Percentiles rank a stretch among this genome's conserved stretches.
These are phyloP conservation scores for Pichia membranifaciens DNA, from an alignment of 805 yeast species.

Conservation along the genomic window DNA sequence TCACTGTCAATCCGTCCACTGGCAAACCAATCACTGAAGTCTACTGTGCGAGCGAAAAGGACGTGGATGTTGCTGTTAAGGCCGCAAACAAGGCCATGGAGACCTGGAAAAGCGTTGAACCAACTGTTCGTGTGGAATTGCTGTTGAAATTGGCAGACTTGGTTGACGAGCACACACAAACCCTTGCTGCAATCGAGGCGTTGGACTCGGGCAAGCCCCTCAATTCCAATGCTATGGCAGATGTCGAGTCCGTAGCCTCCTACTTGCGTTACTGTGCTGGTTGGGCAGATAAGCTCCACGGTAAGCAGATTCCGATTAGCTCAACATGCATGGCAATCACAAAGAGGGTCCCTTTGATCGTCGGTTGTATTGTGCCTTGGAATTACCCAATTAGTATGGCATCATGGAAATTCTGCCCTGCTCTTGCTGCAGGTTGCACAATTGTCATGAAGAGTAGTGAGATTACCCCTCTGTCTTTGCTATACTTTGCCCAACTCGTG, in stretches of 20 bases:
- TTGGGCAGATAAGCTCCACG: slow-evolving; percentile 54
- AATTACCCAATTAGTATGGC: slow-evolving; percentile 68
- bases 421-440: slow-evolving; percentile 73
- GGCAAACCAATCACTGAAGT: slow-evolving; percentile 42
- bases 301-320: slow-evolving; percentile 33
- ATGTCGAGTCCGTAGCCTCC: slow-evolving; percentile 40
- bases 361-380: slow-evolving; percentile 70
- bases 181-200: slow-evolving; percentile 47
- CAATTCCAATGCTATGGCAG: slow-evolving; percentile 42
- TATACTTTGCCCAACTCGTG: slow-evolving; percentile 53
- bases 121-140: slow-evolving; percentile 35
- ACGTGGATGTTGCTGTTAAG: slow-evolving; percentile 45
- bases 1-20: slow-evolving; percentile 45
- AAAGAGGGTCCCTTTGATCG: slow-evolving; percentile 59
- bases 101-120: slow-evolving; percentile 42
- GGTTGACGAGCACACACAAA: slow-evolving; percentile 42
- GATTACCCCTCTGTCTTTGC: slow-evolving; percentile 65
- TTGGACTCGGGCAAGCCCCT: slow-evolving; percentile 53
- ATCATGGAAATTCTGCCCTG: slow-evolving; percentile 79
- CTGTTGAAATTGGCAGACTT: slow-evolving; percentile 46
- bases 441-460: slow-evolving; percentile 72
- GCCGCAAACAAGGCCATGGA: slow-evolving; percentile 44
- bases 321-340: slow-evolving; percentile 58
- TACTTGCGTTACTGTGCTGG: slow-evolving; percentile 53
- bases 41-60: slow-evolving; percentile 41